Base-by-base conservation (phyloP, 202 grass and related monocot genomes). In the Zoysia matrella region DNA sequence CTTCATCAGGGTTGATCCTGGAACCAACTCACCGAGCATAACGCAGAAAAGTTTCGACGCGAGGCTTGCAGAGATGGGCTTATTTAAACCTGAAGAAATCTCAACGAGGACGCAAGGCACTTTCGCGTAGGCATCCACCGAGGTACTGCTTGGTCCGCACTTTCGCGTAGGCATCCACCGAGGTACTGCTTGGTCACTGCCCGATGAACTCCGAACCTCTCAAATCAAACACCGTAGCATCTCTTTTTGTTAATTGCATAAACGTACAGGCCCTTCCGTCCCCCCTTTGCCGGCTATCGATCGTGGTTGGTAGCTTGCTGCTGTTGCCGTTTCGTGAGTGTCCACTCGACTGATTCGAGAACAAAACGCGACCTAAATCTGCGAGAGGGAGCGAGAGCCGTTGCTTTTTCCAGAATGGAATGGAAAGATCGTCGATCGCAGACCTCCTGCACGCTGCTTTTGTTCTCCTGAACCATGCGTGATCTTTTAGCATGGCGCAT, bases 281-380 rank as follows among this genome's bases (percentile, higher is more conserved):
- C 52, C 60, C 46, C 11, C 12, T 53, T 53, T 53, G 9, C 52
- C 52, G 11, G 52, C 52, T 55, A 55, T 55, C 52, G 15, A 30
- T 30, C 22, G 22, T 30, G 22, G 22, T 30, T 3, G 10, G 1
- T 11, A 45, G 50, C 8, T 55, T 46, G 43, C 39, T 72, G 65
- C 43, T 84, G 70, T 62, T 84, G 85, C 85, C 62, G n/a, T 87
- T 79, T 55, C 80, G 50, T 73, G 81, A 84, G 66, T 85, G 85
- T 87, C 89, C 89, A 91, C 81, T 30, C 22, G 22, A 30, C 22
- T 30, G 22, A 30, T 30, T 85, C 16, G 41, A 71, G 45, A 22
- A 65, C 45, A 72, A 88, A 85, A 22, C 60, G 57, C 71, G 73
- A 48, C 62, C 67, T 52, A 80, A 51, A 65, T 76, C 22, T 69